Evolutionary conservation across 1,284 basidiomycete species (phyloP), one percentile per base, ranked within the genome.

Genomic region (Veloboletus limbatus): DNA sequence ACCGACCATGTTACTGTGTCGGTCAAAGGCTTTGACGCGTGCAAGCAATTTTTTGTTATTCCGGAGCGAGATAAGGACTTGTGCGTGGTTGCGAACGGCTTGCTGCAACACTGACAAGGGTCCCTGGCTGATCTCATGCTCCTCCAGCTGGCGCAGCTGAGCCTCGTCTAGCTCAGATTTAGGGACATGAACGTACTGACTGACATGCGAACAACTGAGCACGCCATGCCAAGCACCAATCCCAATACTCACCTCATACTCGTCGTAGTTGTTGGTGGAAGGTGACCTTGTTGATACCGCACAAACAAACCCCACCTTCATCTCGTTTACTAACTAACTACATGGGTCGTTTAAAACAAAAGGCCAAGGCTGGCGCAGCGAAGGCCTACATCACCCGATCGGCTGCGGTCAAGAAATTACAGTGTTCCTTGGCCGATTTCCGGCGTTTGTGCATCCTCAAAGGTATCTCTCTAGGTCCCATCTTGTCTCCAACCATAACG

Each of bases 11-110:
- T 99, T 99, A 57, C 90, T 91, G 70, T 99, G 97, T 63, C 97
- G 79, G 70, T 99, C 97, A 69, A 99, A 99, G 0, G 97, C 97
- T 71, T 99, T 99, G 49, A 99, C 96, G 48, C 96, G 82, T 32
- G 93, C 97, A 49, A 99, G 78, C 25, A 99, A 76, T 71, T 99
- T 99, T 74, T 97, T 97, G 79, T 99, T 97, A 76, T 99, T 99
- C 60, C 97, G 78, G 50, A 99, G 77, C 22, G 94, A 95, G 63
- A 99, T 96, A 53, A 99, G 82, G 57, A 99, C 91, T 74, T 99
- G 97, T 8, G 93, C 88, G 69, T 97, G 92, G 70, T 98, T 98
- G 69, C 97, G 82, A 54, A 99, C 97, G 28, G 94, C 92, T 69
- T 97, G 93, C 69, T 99, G 97, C 34, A 99, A 78, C 40, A 99